Conservation (phyloP, 2,329 filamentous ascomycete species). For the Blumeria hordei region DNA sequence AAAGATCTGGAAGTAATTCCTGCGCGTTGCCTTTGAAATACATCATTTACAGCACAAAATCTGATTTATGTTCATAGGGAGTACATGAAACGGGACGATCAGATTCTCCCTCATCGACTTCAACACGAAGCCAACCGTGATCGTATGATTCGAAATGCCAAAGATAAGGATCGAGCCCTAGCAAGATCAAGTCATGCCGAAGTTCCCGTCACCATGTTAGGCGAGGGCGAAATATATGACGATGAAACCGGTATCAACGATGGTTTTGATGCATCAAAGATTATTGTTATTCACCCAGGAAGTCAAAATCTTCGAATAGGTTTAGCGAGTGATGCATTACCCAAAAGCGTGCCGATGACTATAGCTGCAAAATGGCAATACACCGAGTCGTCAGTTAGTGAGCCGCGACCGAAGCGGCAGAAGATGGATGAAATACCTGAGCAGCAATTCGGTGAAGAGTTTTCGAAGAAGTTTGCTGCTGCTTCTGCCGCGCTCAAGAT, state of each 20-base stretch:
- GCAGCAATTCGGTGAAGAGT: conserved; percentile 71
- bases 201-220: conserved; percentile 31
- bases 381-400: conserved; percentile 65
- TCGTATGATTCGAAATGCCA: conserved; percentile 60
- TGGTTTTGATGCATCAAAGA: conserved; percentile 56
- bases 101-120: conserved; percentile 69
- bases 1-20: neutral
- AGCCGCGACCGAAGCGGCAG: conserved; percentile 50
- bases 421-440: conserved; percentile 34
- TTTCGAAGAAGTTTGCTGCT: conserved; percentile 48
- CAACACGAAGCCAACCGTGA: conserved; percentile 73
- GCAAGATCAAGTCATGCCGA: conserved; percentile 51
- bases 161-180: conserved; percentile 67
- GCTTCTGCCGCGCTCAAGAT: conserved; percentile 72
- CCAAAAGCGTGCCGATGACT: conserved; percentile 83
- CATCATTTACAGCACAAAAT: neutral
- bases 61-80: conserved; percentile 31
- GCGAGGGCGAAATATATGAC: conserved; percentile 21
- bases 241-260: conserved; percentile 32
- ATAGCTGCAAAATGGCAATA: conserved; percentile 56
- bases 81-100: conserved; percentile 94
- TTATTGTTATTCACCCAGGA: conserved; percentile 84
- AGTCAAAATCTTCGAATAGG: conserved; percentile 91
- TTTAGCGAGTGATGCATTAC: conserved; percentile 82
- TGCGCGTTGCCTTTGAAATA: neutral